phyloP scores from a whole-genome alignment of 257 asterid genomes.

The Nicotiana tomentosiformis region DNA sequence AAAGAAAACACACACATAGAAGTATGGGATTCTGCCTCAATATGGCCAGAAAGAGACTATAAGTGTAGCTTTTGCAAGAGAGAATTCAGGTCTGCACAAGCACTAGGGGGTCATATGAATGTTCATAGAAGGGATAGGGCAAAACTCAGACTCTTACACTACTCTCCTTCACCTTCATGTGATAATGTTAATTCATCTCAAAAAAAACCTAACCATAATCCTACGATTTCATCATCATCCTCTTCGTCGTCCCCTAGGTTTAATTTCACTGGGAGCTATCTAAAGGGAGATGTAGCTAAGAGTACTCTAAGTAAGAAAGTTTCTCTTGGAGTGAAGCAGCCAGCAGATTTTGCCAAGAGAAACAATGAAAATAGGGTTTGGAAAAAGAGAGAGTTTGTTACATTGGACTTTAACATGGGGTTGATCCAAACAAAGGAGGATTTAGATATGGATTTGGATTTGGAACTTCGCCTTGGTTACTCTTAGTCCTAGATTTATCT shows the following conservation, averaged over 20 bases:
- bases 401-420: slow-evolving; percentile 43
- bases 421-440: slow-evolving; percentile 37
- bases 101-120: no score
- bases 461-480: slow-evolving; percentile 78
- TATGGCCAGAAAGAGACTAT: slow-evolving; percentile 58
- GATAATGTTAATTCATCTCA: slow-evolving; percentile 8
- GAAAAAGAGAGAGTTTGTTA: slow-evolving; percentile 35
- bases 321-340: slow-evolving; percentile 7
- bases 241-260: slow-evolving; percentile 1
- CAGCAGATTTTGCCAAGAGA: slow-evolving; percentile 16
- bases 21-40: slow-evolving; percentile 13
- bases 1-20: background rate
- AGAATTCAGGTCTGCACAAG: no score
- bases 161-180: slow-evolving; percentile 29
- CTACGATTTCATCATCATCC: slow-evolving; percentile 9
- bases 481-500: slow-evolving; percentile 15
- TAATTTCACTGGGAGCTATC: background rate
- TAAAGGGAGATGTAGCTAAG: slow-evolving; percentile 16
- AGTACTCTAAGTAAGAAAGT: slow-evolving; percentile 24
- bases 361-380: slow-evolving; percentile 30
- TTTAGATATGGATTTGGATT: slow-evolving; percentile 31
- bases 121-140: no score
- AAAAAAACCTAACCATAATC: slow-evolving; percentile 31
- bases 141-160: no score
- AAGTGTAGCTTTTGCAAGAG: slow-evolving; percentile 47